phyloP scores from a whole-genome alignment of 805 yeast species.

The Maudiozyma serrabonitensis region DNA sequence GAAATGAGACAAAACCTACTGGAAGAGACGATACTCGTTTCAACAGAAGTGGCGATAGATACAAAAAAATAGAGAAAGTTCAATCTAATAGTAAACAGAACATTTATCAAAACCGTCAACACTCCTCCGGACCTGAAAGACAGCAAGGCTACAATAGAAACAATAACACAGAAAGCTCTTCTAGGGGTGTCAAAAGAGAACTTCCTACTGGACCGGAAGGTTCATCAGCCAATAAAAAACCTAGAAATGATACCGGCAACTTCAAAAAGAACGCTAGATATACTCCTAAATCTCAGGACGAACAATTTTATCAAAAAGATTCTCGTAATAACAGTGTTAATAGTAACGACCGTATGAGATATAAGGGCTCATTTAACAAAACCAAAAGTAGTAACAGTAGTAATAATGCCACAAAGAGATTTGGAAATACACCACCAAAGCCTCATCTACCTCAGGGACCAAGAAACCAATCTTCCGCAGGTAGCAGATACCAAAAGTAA shows the following conservation, averaged over 20 bases:
- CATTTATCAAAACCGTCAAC: background rate
- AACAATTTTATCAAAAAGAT: background rate
- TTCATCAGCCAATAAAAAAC: constrained; percentile 4
- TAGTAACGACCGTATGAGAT: background rate
- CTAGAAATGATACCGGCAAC: background rate
- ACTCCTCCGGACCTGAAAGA: background rate
- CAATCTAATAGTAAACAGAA: background rate
- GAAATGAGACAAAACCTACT: background rate
- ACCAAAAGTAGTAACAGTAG: background rate
- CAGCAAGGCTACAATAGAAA: background rate
- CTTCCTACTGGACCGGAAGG: background rate
- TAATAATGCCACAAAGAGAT: background rate
- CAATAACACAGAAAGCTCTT: background rate
- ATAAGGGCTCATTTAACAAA: background rate
- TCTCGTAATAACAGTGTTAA: background rate
- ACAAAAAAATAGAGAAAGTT: background rate
- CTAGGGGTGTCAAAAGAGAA: constrained; percentile 3
- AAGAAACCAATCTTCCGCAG: constrained; percentile 4
- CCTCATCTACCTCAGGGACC: constrained; percentile 20
- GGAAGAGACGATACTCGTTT: background rate
- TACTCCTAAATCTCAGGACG: background rate
- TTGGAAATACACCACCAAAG: background rate
- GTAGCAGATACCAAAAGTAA: constrained; percentile 13
- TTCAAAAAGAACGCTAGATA: background rate
- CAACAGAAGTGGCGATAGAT: background rate